These are phyloP conservation scores for Solanum dulcamara DNA, from an alignment of 257 asterid species.

Conservation along the genomic window DNA sequence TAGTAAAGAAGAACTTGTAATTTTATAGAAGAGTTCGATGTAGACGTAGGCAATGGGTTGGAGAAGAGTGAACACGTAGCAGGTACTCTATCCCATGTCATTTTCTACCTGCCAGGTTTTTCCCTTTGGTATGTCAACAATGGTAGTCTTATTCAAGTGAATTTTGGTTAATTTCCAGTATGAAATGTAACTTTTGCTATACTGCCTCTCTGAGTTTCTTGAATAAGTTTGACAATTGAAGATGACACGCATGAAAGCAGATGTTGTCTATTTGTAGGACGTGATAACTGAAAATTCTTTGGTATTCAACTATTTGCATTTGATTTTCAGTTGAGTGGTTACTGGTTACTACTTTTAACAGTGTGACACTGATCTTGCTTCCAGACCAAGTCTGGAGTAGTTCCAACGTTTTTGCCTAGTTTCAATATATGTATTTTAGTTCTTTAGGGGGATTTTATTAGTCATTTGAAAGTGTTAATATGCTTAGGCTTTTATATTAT, in stretches of 20 bases:
- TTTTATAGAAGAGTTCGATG: neutral
- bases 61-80: neutral
- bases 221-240: neutral
- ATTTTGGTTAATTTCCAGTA: neutral
- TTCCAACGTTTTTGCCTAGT: neutral
- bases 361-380: too few species aligned
- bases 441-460: too few species aligned
- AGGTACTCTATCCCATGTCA: neutral
- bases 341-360: neutral
- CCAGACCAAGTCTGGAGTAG: neutral
- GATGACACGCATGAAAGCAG: neutral
- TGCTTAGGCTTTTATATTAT: too few species aligned
- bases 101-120: neutral
- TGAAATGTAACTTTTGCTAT: neutral
- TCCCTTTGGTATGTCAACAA: neutral
- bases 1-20: neutral
- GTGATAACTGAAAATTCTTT: neutral
- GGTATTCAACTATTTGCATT: neutral
- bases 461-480: too few species aligned
- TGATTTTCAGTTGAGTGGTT: neutral
- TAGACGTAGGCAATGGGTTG: neutral
- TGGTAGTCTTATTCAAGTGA: neutral
- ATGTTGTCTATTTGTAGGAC: neutral
- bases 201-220: neutral
- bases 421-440: neutral